Conservation (phyloP, 2,329 filamentous ascomycete genomes). For the Fusarium sp. region DNA sequence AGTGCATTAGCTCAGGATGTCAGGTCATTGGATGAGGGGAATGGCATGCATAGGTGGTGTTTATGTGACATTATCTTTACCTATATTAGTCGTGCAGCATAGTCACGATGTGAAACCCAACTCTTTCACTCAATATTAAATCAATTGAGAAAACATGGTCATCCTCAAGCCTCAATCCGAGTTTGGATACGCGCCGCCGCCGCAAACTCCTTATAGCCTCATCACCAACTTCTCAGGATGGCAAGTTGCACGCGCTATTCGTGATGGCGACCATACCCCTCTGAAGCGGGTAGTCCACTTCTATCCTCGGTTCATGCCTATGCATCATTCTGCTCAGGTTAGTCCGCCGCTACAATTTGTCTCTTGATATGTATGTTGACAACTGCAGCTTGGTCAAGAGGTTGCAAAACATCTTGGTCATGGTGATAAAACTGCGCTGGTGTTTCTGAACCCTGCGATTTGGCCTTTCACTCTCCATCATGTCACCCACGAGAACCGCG, state of each 20-base stretch:
- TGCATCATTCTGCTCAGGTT: conserved; percentile 54
- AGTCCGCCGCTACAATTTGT: not conserved
- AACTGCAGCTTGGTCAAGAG: conserved; percentile 54
- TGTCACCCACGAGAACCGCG: conserved; percentile 54
- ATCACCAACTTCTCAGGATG: conserved; percentile 62
- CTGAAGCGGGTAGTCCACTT: conserved; percentile 57
- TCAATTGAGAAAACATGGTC: conserved; percentile 49
- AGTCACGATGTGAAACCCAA: not conserved
- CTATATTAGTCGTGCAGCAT: not conserved
- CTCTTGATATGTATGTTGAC: not conserved
- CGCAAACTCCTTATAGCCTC: conserved; percentile 62
- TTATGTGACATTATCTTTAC: not conserved
- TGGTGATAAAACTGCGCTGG: conserved; percentile 46
- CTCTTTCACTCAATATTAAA: not conserved
- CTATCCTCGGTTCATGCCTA: conserved; percentile 63
- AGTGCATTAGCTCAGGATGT: too few relatives aligned
- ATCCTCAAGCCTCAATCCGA: conserved; percentile 56
- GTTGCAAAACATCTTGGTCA: conserved; percentile 53
- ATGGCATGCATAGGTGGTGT: not conserved
- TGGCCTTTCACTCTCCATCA: conserved; percentile 52
- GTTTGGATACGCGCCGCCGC: conserved; percentile 62
- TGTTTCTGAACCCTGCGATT: conserved; percentile 53
- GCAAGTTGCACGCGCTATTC: conserved; percentile 56
- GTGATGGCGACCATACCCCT: conserved; percentile 57
- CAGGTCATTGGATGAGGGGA: not conserved